Evolutionary conservation across 2,329 filamentous ascomycete species (phyloP).

Genomic region (Zarea fungicola): DNA sequence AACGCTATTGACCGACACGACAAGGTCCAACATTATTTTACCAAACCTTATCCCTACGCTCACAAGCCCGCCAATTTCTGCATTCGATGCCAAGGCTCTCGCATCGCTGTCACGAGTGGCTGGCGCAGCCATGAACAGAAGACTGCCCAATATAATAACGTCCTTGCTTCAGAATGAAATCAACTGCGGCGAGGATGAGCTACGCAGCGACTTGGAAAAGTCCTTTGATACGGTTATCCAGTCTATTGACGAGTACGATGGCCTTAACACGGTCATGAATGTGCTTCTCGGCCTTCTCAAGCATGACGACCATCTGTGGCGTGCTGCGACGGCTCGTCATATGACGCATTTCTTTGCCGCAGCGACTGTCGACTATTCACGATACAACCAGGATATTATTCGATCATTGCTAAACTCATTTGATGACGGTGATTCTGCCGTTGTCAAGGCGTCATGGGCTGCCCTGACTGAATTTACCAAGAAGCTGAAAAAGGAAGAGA

Average conservation of each 20-base stretch:
- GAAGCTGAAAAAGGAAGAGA: constrained; percentile 90
- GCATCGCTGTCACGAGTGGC: constrained; percentile 92
- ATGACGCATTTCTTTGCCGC: constrained; percentile 80
- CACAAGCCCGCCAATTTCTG: constrained; percentile 81
- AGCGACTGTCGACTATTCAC: constrained; percentile 80
- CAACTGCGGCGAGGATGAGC: constrained; percentile 64
- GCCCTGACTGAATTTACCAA: constrained; percentile 85
- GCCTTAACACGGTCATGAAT: constrained; percentile 92
- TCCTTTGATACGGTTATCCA: constrained; percentile 87
- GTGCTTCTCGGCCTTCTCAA: constrained; percentile 84
- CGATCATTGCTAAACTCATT: constrained; percentile 87
- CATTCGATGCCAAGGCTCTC: constrained; percentile 91
- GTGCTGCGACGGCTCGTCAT: constrained; percentile 72
- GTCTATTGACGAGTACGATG: constrained; percentile 93
- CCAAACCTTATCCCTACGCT: constrained; percentile 94
- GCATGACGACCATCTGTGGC: constrained; percentile 83
- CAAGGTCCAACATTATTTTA: constrained; percentile 90
- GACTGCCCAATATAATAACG: constrained; percentile 85
- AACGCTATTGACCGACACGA: constrained; percentile 88
- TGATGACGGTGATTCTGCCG: constrained; percentile 74
- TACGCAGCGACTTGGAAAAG: constrained; percentile 66
- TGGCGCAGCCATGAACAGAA: constrained; percentile 82
- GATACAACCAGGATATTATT: constrained; percentile 94
- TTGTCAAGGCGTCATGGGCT: constrained; percentile 85
- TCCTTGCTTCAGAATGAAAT: constrained; percentile 92